Base-by-base conservation (phyloP, 352 stramenopile genomes). In the Pythium sp. region DNA sequence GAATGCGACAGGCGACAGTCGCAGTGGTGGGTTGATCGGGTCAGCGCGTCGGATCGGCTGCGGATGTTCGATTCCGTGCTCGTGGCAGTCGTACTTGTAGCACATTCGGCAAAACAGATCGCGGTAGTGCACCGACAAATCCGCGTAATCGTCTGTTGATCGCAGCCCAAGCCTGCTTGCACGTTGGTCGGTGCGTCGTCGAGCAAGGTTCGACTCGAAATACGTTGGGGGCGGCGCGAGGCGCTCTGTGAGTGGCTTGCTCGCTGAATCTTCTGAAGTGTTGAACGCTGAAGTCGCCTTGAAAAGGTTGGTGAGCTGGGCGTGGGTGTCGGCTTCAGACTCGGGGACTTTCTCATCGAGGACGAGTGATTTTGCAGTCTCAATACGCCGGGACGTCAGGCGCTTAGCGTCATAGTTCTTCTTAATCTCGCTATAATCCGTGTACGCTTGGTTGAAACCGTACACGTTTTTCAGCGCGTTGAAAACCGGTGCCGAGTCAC, bases 81-180 rank as follows among this genome's bases (percentile, higher is more conserved):
- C 74, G 24, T 90, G 83, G 65, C 94, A 98, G 72, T 98, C 92
- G 71, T 98, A 98, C 54, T 84, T 88, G 72, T 97, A 97, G 72
- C 94, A 98, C 75, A 92, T 88, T 36, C 90, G 81, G 71, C 94
- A 98, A 64, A 98, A 97, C 26, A 98, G 73, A 53, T 97, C 84
- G n/a, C 89, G 83, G 72, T 95, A 98, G 3, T 86, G 93, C 71
- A 97, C 84, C 46, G 89, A 85, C 24, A 96, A 68, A 58, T 91
- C 76, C 7, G 71, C 71, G 62, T 96, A 98, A 36, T 88, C 74
- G 34, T 65, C 72, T 8, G 81, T 84, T 26, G 81, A 72, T 3
- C 74, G 78, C 51, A 73, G 55, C 8, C 66, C 66, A 24, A 71
- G 66, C 5, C 46, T 59, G 7, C 66, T 58, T 4, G 38, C 59